Evolutionary conservation across 352 stramenopile genomes (phyloP).

Genomic region (Aphanomyces cochlioides): DNA sequence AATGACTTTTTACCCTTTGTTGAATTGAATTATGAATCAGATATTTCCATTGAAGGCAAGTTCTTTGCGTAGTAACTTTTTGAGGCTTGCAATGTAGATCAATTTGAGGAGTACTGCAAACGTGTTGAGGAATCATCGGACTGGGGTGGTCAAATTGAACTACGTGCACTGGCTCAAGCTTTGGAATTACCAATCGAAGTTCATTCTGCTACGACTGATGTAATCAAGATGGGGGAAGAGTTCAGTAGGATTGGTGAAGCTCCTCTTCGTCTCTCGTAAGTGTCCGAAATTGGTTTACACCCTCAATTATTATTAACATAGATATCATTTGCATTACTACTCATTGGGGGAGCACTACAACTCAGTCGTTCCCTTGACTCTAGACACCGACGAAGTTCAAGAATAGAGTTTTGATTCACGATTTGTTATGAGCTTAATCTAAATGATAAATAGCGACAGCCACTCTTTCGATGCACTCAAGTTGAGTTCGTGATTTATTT

Average conservation of each 20-base stretch:
- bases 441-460: no score
- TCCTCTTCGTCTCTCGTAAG: conserved; percentile 88
- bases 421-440: no score
- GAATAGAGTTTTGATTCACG: no score
- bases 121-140: conserved; percentile 88
- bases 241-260: conserved; percentile 45
- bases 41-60: conserved; percentile 40
- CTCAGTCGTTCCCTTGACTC: conserved; percentile 59
- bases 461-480: no score
- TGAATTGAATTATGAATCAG: conserved; percentile 53
- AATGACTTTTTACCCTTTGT: conserved; percentile 93
- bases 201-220: conserved; percentile 82
- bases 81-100: conserved; percentile 32
- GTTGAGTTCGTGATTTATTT: no score
- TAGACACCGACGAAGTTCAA: no score
- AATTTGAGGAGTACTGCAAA: conserved; percentile 91
- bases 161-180: conserved; percentile 87
- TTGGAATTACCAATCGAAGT: conserved; percentile 90
- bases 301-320: conserved; percentile 12
- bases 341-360: conserved; percentile 99
- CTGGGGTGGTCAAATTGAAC: conserved; percentile 96
- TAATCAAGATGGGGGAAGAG: conserved; percentile 89
- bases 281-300: neutral
- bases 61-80: neutral
- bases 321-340: conserved; percentile 97